Evolutionary conservation across 108 stramenopile genomes (phyloP), one percentile per base, ranked within the genome.

Genomic region (Fragilariopsis cylindrus): DNA sequence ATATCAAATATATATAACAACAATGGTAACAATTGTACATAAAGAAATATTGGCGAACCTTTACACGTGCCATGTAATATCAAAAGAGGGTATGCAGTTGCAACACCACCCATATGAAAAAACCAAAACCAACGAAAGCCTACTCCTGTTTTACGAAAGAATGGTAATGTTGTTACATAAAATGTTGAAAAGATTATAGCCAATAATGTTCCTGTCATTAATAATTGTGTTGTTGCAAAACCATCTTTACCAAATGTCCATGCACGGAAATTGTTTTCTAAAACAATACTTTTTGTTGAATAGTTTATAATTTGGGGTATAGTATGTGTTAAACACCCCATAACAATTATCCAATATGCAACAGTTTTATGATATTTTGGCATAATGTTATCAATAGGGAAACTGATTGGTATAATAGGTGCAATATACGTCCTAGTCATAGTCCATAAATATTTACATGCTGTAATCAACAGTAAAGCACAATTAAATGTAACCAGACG

Each of bases 91-190:
- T 64, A 65, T 2, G 48, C 72, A 11, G 57, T 19, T 8, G 52
- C 46, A 41, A 78, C 67, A 16, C 77, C 71, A 18, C 44, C 53
- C 43, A 78, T 53, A 54, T 78, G 77, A 65, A 48, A 56, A 16
- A 57, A 39, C 77, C 77, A 78, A 56, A 78, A 78, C 15, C 72
- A 52, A 19, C 77, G 77, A 73, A 78, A 78, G 6, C 77, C 77
- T 7, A 62, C 16, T 7, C 44, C 41, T 13, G 77, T 78, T 16
- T 45, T 58, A 7, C 77, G 72, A 71, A 78, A 65, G 48, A 16
- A 16, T 40, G 73, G 11, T 9, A 78, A 47, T 13, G 77, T 78
- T 18, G 77, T 66, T 30, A 78, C 19, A 42, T 67, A 78, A 39
- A 78, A 78, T 15, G 63, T 65, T 18, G 47, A 64, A 67, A 78